Percentiles rank a stretch among this genome's conserved stretches.
Evolutionary conservation across 2,329 filamentous ascomycete genomes (phyloP).

Genomic region (Oidium heveae): DNA sequence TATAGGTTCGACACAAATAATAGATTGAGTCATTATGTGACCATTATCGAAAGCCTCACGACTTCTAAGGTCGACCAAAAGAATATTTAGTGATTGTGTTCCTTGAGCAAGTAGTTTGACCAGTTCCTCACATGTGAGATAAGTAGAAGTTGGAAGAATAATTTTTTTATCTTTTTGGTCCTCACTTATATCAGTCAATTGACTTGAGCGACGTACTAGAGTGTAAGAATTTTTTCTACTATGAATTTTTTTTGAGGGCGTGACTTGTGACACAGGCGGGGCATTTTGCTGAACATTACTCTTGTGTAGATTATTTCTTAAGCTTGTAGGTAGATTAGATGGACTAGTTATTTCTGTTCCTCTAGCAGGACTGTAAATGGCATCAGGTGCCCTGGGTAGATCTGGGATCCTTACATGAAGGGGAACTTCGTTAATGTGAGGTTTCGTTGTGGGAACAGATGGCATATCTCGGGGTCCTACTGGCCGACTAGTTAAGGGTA

Average conservation of each 20-base stretch:
- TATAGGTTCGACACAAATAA: constrained; percentile 78
- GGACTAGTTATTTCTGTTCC: constrained; percentile 8
- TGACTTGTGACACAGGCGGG: constrained; percentile 9
- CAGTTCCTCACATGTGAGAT: constrained; percentile 32
- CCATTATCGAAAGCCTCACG: constrained; percentile 66
- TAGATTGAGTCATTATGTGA: constrained; percentile 61
- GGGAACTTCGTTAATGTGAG: constrained; percentile 5
- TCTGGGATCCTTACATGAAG: constrained; percentile 9
- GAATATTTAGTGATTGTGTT: constrained; percentile 30
- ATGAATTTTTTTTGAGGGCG: constrained; percentile 5
- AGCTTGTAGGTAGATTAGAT: constrained; percentile 8
- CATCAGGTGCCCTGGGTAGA: constrained; percentile 15
- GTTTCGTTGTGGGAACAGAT: constrained; percentile 6
- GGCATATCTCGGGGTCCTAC: constrained; percentile 12
- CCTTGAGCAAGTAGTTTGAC: constrained; percentile 38
- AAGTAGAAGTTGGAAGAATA: constrained; percentile 7
- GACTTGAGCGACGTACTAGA: constrained; percentile 3
- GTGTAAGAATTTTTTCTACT: constrained; percentile 9
- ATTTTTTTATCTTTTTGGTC: constrained; percentile 1
- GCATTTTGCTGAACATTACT: constrained; percentile 6
- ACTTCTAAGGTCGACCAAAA: constrained; percentile 67
- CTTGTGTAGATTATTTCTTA: constrained; percentile 9
- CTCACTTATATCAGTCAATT: constrained; percentile 1
- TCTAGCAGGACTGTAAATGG: constrained; percentile 15
- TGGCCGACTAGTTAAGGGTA: constrained; percentile 4